A percentile compares a stretch with the other conserved stretches of the same genome.
phyloP scores from a whole-genome alignment of 176 grass and related monocot species.

The Cenchrus purpureus region DNA sequence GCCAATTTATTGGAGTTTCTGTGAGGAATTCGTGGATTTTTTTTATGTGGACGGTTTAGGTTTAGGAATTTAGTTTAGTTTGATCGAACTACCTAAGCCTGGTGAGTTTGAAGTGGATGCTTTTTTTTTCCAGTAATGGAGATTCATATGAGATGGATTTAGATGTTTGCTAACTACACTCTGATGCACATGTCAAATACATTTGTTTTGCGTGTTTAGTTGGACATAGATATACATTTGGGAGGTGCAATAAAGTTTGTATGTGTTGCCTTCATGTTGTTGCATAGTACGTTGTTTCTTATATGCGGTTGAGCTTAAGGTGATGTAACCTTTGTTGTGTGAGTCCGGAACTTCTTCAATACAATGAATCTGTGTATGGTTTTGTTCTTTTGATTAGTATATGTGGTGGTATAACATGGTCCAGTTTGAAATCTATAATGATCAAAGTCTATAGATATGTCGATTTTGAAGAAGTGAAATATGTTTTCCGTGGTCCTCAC shows the following conservation, averaged over 20 bases:
- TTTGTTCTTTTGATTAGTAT: neutral
- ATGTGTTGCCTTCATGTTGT: neutral
- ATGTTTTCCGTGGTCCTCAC: neutral
- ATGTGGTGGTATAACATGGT: neutral
- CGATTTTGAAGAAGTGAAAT: neutral
- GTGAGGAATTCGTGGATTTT: neutral
- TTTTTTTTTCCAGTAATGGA: no score
- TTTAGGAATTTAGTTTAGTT: constrained; percentile 7
- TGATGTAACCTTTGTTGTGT: neutral
- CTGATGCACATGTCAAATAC: no score
- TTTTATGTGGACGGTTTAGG: neutral
- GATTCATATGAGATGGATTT: neutral
- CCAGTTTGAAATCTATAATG: neutral
- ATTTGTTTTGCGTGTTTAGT: neutral
- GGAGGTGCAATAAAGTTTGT: neutral
- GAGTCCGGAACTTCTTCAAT: neutral
- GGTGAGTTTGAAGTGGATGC: neutral
- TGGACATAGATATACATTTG: constrained; percentile 1
- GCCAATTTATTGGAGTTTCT: neutral
- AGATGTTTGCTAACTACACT: neutral
- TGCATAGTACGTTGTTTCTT: neutral
- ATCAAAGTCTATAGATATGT: constrained; percentile 1
- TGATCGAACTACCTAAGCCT: neutral
- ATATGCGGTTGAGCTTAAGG: neutral
- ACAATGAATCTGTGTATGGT: neutral